Percentiles rank a stretch among this genome's conserved stretches.
Conservation (phyloP, 495 filamentous ascomycete genomes). For the Daldinia caldariorum region DNA sequence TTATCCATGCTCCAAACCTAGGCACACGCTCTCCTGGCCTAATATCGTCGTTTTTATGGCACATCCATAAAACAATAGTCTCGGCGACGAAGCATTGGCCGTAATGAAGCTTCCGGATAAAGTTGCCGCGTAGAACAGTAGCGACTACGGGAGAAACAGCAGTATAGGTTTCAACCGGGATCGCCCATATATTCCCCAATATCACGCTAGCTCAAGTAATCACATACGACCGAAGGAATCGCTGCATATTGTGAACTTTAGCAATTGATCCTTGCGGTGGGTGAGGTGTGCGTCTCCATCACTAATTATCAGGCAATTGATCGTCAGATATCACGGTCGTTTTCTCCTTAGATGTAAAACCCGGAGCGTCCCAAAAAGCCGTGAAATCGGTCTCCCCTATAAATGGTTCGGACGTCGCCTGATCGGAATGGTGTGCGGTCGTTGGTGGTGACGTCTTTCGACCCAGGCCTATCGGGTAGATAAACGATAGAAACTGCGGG, state of each 20-base stretch:
- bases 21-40: not conserved
- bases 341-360: constrained; percentile 5
- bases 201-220: constrained; percentile 20
- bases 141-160: constrained; percentile 5
- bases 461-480: constrained; percentile 34
- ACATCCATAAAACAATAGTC: constrained; percentile 26
- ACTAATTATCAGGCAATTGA: constrained; percentile 32
- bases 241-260: constrained; percentile 18
- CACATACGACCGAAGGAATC: constrained; percentile 21
- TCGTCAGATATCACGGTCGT: constrained; percentile 20
- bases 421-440: constrained; percentile 29
- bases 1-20: constrained; percentile 4
- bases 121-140: constrained; percentile 24
- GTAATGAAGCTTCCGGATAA: constrained; percentile 24
- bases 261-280: constrained; percentile 36
- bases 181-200: constrained; percentile 25
- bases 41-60: not conserved
- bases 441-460: constrained; percentile 31
- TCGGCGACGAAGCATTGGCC: constrained; percentile 9
- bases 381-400: constrained; percentile 12
- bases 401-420: constrained; percentile 28
- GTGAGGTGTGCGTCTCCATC: constrained; percentile 17
- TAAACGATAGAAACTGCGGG: constrained; percentile 33
- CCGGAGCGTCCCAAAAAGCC: constrained; percentile 22
- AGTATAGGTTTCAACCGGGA: constrained; percentile 24